Base-by-base conservation (phyloP, 139 green algal genomes). In the Diplosphaera chodatii region DNA sequence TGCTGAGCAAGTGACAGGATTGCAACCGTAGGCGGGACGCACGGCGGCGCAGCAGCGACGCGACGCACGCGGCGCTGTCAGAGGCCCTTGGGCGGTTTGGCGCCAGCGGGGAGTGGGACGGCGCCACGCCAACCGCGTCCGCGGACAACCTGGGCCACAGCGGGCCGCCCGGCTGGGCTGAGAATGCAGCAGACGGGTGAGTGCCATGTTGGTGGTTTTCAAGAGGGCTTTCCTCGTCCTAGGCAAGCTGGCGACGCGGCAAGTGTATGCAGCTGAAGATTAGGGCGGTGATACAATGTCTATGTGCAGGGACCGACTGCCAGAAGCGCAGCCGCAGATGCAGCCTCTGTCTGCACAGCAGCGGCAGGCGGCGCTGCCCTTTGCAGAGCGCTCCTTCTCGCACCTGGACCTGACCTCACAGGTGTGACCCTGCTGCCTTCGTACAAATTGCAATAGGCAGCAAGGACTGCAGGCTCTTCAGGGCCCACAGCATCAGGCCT, bases 381-480 rank as follows among this genome's bases (percentile, higher is more conserved):
- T 67, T 32, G 74, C 74, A 55, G 74, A 78, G 67, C 74, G 59
- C 4, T 6, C 40, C 30, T 41, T 66, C 16, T 21, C 48, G 48
- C 48, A 59, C 3, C 48, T 59, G 48, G 48, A 59, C 10, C 48
- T 59, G 48, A 25, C 48, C 13, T 59, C 48, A 25, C 48, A 59
- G 48, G 48, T 59, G 48, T n/a, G n/a, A n/a, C n/a, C n/a, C n/a
- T n/a, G n/a, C n/a, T n/a, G n/a, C n/a, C n/a, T n/a, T n/a, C n/a
- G n/a, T n/a, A n/a, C n/a, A n/a, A n/a, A n/a, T n/a, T n/a, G n/a
- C n/a, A n/a, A n/a, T n/a, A n/a, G n/a, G n/a, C n/a, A n/a, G n/a
- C n/a, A n/a, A n/a, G n/a, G n/a, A n/a, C n/a, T n/a, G n/a, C n/a
- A n/a, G n/a, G n/a, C n/a, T n/a, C n/a, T n/a, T n/a, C n/a, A n/a